phyloP scores from a whole-genome alignment of 257 asterid species.

The Salvia splendens region DNA sequence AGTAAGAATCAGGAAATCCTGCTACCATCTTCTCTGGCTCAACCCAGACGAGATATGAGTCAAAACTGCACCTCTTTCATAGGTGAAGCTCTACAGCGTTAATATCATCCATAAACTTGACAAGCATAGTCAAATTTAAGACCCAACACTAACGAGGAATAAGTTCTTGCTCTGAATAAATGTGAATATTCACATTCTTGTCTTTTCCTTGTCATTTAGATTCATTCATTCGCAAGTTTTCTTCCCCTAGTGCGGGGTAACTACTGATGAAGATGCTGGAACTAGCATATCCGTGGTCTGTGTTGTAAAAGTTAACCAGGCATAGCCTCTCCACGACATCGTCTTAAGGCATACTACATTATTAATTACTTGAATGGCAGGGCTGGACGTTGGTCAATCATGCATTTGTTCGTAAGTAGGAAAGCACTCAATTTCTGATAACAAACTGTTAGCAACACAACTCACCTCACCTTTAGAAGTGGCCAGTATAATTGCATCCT shows the following conservation, averaged over 20 bases:
- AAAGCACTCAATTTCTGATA: slow-evolving; percentile 24
- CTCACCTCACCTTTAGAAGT: slow-evolving; percentile 91
- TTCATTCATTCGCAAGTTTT: not conserved
- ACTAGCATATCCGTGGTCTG: not conserved
- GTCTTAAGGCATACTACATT: not conserved
- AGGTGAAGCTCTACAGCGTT: slow-evolving; percentile 13
- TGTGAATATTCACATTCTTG: not conserved
- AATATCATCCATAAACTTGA: slow-evolving; percentile 7
- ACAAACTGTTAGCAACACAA: slow-evolving; percentile 21
- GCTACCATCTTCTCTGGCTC: slow-evolving; percentile 14
- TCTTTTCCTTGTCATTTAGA: not conserved
- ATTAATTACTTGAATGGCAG: not conserved
- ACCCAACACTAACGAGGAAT: not conserved
- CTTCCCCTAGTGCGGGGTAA: not conserved
- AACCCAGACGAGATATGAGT: slow-evolving; percentile 4
- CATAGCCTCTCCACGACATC: not conserved
- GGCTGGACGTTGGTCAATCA: not conserved
- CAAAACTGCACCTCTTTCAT: slow-evolving; percentile 4
- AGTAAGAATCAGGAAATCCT: slow-evolving; percentile 5
- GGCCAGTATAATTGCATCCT: slow-evolving; percentile 70
- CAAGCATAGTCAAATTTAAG: slow-evolving; percentile 12
- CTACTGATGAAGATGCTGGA: slow-evolving; percentile 21
- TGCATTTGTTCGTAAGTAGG: slow-evolving; percentile 22
- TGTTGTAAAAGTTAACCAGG: slow-evolving; percentile 20
- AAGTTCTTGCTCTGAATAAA: not conserved